Base-by-base conservation (phyloP, 768 basidiomycete species). In the Asterophora lycoperdoides region DNA sequence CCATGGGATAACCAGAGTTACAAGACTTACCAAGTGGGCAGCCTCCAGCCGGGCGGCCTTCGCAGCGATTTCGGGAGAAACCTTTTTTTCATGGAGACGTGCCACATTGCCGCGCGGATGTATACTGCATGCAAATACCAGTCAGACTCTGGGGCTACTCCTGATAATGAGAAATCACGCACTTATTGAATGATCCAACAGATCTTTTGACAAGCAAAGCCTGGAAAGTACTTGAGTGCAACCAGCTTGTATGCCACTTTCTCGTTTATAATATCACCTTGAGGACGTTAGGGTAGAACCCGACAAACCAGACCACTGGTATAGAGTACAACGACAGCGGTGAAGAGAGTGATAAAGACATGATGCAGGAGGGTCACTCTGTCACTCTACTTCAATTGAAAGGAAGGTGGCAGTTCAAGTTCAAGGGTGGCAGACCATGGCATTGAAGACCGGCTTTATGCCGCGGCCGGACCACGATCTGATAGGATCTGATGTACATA, bases 241-340 rank as follows among this genome's bases (percentile, higher is more conserved):
- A 11, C 30, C 28, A 20, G 17, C 34, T 48, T 46, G 33, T 23
- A 35, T 20, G 6, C 15, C 19, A 1, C 28, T 5, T 20, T 50
- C 11, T 39, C 9, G 17, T 43, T 44, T 29, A 19, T 23, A 5
- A 45, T 35, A 56, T 46, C 11, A 65, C 68, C 63, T 68, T 71
- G 44, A 55, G 30, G 8, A 54, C 46, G 14, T 50, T 43, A 8
- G 71, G 71, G 41, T 66, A 69, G 52, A 67, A 68, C 2, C 59
- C 57, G 11, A 61, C 61, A 38, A 68, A 60, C 61, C 61, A 71
- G 15, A 67, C 60, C 8, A 65, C 55, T 15, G 71, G 71, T 39
- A 73, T 64, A 18, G 70, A 71, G 52, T 71, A 73, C 14, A 73
- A 51, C 19, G 64, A 65, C 15, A 70, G 59, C 3, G 65, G 60